A percentile compares a stretch with the other conserved stretches of the same genome.
Conservation (phyloP, 2,329 filamentous ascomycete genomes). For the Phialocephala subalpina region DNA sequence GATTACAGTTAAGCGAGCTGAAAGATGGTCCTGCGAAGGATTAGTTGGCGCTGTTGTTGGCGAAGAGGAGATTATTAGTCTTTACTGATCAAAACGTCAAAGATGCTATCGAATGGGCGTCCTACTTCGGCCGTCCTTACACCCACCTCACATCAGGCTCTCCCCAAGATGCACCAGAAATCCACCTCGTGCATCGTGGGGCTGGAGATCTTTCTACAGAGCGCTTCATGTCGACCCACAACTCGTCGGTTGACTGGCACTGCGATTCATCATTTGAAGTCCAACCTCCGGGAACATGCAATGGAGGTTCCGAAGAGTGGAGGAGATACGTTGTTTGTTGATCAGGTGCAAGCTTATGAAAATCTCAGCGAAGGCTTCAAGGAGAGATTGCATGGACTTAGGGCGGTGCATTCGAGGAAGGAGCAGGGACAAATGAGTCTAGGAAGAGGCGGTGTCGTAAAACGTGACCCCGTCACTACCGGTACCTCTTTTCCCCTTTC, state of each 20-base stretch:
- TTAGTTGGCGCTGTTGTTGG: background rate
- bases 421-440: background rate
- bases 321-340: slow-evolving; percentile 12
- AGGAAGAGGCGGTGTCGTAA: background rate
- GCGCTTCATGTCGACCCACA: background rate
- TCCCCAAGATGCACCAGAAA: background rate
- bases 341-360: background rate
- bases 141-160: slow-evolving; percentile 1
- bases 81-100: background rate
- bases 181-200: slow-evolving; percentile 8
- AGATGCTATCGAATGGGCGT: background rate
- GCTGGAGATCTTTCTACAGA: background rate
- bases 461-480: background rate
- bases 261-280: slow-evolving; percentile 8
- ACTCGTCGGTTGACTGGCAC: slow-evolving; percentile 5
- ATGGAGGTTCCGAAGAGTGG: background rate
- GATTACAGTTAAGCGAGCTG: background rate
- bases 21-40: background rate
- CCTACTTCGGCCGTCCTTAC: background rate
- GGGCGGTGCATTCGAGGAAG: background rate
- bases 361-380: background rate
- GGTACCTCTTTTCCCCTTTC: background rate
- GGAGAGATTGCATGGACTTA: slow-evolving; percentile 4
- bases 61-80: background rate
- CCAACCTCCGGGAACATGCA: background rate